Evolutionary conservation across 495 filamentous ascomycete species (phyloP).

Genomic region (Sordaria brevicollis): DNA sequence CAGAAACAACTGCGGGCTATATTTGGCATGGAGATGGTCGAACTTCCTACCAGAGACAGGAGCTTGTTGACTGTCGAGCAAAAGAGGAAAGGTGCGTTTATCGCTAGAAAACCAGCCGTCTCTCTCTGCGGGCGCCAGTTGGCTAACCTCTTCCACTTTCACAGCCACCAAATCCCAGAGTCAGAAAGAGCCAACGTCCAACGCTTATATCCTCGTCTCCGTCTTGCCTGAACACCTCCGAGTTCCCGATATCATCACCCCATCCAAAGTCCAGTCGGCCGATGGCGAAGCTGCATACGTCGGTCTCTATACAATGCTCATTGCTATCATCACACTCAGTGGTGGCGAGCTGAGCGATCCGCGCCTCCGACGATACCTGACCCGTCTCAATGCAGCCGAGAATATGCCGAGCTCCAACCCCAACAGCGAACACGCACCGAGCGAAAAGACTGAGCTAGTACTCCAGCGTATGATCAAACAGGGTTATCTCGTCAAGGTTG

Average conservation of each 20-base stretch:
- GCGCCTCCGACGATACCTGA: conserved; percentile 62
- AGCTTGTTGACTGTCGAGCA: conserved; percentile 70
- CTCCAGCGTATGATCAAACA: conserved; percentile 68
- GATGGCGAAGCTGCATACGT: conserved; percentile 66
- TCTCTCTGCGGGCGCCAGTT: not conserved
- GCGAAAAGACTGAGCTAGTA: conserved; percentile 63
- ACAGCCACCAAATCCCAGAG: conserved; percentile 33
- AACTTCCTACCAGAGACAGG: conserved; percentile 74
- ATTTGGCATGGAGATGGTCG: conserved; percentile 82
- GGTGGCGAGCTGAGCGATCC: conserved; percentile 63
- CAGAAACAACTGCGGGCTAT: conserved; percentile 51
- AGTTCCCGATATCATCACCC: conserved; percentile 52
- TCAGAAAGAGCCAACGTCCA: conserved; percentile 40
- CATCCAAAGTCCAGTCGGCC: conserved; percentile 52
- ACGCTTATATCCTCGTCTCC: conserved; percentile 66
- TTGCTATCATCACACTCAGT: conserved; percentile 59
- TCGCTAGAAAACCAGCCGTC: not conserved
- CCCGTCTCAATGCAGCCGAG: conserved; percentile 62
- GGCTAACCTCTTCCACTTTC: conserved; percentile 7
- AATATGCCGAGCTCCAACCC: conserved; percentile 41
- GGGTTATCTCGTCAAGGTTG: conserved; percentile 68
- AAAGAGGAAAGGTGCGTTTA: conserved; percentile 43
- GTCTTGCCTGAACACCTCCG: conserved; percentile 57
- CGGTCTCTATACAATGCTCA: conserved; percentile 68
- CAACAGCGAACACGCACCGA: conserved; percentile 47